phyloP scores from a whole-genome alignment of 2,329 filamentous ascomycete species.

The Didymella pomorum region DNA sequence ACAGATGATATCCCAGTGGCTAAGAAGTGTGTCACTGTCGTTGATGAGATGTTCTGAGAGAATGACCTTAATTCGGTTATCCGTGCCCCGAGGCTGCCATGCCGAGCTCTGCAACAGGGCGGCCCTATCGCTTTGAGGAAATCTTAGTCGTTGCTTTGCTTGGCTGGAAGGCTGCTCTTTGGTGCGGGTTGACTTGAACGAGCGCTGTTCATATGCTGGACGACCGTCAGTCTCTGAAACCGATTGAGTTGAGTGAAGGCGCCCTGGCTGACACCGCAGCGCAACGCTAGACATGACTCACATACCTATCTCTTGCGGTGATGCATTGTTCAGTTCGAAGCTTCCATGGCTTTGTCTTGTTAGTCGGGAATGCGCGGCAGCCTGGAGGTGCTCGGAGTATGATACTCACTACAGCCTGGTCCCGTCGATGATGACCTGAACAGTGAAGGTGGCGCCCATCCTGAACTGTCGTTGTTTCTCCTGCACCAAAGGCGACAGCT shows the following conservation, averaged over 20 bases:
- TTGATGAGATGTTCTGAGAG: conserved; percentile 73
- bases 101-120: conserved; percentile 69
- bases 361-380: conserved; percentile 31
- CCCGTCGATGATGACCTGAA: conserved; percentile 44
- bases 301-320: conserved; percentile 47
- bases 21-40: conserved; percentile 50
- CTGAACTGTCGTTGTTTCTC: conserved; percentile 32
- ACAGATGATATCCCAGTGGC: conserved; percentile 75
- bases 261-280: too few species aligned
- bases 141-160: conserved; percentile 64
- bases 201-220: conserved; percentile 39
- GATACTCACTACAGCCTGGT: conserved; percentile 40
- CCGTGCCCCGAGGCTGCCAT: conserved; percentile 75
- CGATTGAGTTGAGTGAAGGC: too few species aligned
- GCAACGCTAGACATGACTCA: background rate
- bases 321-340: conserved; percentile 37
- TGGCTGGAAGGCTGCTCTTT: conserved; percentile 61
- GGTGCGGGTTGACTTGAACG: conserved; percentile 32
- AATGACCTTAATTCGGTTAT: conserved; percentile 78
- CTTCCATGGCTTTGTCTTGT: conserved; percentile 38
- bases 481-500: conserved; percentile 37
- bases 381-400: background rate
- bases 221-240: background rate
- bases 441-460: conserved; percentile 39
- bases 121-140: conserved; percentile 75